These are phyloP conservation scores for Cyanodermella asteris DNA, from an alignment of 2,329 filamentous ascomycete genomes.

Conservation along the genomic window DNA sequence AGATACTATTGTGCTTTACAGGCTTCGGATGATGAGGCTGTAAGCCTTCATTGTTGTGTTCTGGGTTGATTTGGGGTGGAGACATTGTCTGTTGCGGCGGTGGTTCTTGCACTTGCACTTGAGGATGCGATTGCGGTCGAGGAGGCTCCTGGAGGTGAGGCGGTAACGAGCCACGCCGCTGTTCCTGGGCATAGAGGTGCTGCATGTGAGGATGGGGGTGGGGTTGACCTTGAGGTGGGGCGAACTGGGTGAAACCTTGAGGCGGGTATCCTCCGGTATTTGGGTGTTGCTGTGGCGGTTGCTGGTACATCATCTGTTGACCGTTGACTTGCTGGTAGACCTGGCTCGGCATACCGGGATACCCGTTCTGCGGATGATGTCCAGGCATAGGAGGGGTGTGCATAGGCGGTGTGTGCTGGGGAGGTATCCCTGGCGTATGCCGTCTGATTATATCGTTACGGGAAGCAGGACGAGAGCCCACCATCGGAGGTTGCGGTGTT, in stretches of 20 bases:
- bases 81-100: constrained; percentile 36
- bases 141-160: constrained; percentile 43
- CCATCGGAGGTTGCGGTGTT: constrained; percentile 58
- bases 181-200: constrained; percentile 55
- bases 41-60: constrained; percentile 33
- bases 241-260: constrained; percentile 18
- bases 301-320: constrained; percentile 18
- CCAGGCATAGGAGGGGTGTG: constrained; percentile 73
- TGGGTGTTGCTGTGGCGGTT: constrained; percentile 17
- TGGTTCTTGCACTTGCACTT: too few relatives aligned
- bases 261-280: constrained; percentile 9
- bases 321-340: constrained; percentile 19
- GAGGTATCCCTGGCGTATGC: too few relatives aligned
- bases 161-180: constrained; percentile 49
- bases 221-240: constrained; percentile 17
- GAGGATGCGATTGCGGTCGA: constrained; percentile 34
- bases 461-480: constrained; percentile 59
- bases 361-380: constrained; percentile 29
- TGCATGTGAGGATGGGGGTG: constrained; percentile 34
- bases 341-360: constrained; percentile 22
- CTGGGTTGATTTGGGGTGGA: constrained; percentile 23
- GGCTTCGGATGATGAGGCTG: constrained; percentile 41
- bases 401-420: too few relatives aligned
- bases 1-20: constrained; percentile 70
- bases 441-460: constrained; percentile 59